Evolutionary conservation across 2,329 filamentous ascomycete genomes (phyloP), one percentile per base, ranked within the genome.

Genomic region (Sporothrix brasiliensis): DNA sequence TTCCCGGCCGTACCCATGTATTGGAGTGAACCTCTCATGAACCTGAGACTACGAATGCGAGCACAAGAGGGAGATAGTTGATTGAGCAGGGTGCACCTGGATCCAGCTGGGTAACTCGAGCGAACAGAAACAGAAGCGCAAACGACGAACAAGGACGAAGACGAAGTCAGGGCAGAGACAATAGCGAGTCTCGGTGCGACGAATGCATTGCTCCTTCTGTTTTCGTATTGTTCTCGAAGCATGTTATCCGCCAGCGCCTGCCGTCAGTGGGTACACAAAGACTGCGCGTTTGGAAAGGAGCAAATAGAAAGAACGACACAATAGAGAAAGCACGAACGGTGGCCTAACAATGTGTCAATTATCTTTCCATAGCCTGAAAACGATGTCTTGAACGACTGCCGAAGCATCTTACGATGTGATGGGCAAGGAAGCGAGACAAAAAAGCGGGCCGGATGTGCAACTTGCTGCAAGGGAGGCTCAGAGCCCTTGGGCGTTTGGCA

Each of bases 201-300:
- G 19, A 50, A 21, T 65, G 14, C 44, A 49, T 49, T 65, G 44
- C 44, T 49, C 21, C 24, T 49, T 19, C 16, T 14, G 16, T 4
- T 19, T 30, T 65, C 41, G 63, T 49, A 67, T 67, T 67, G 63
- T 67, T 53, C 63, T 53, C 60, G 60, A 65, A 65, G 60, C 41
- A 61, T 50, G 60, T 50, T 65, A 41, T 21, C 14, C 21, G 24
- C 24, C 16, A 14, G 44, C 60, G 24, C 41, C 60, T 27, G 60
- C 60, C 60, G 60, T 41, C 60, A 49, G 24, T 49, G 41, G 13
- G 41, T 19, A 50, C 60, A 65, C 30, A 65, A 11, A 60, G 30
- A 58, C 14, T 49, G 13, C 16, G 44, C 13, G 44, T 6, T 19
- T 4, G 52, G 52, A 2, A 27, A 30, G 16, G 16, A 52, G 11